A percentile compares a stretch with the other conserved stretches of the same genome.
Evolutionary conservation across 208 protist genomes (phyloP).

Genomic region (Tritrichomonas foetus): DNA sequence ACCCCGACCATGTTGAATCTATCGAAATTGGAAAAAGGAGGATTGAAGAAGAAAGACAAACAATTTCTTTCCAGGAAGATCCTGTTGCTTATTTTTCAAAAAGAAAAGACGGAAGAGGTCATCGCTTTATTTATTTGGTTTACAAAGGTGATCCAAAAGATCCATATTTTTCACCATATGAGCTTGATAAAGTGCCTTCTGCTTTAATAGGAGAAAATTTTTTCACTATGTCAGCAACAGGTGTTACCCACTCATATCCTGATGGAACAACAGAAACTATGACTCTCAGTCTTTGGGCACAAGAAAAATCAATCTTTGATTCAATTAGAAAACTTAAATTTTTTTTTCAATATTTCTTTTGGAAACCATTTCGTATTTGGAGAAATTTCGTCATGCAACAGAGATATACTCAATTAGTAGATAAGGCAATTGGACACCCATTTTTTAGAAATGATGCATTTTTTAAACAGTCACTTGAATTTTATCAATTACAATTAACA

Average conservation of each 20-base stretch:
- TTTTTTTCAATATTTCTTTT: not conserved
- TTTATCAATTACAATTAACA: not conserved
- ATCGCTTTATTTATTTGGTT: conserved; percentile 30
- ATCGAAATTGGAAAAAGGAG: not conserved
- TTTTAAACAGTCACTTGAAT: not conserved
- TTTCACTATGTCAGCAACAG: conserved; percentile 10
- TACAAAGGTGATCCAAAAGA: not conserved
- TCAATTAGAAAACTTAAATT: not conserved
- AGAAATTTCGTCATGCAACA: not conserved
- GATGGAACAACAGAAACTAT: not conserved
- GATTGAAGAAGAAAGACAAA: not conserved
- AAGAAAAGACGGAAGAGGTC: not conserved
- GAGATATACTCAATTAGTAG: not conserved
- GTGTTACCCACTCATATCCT: not conserved
- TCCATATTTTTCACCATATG: conserved; percentile 37
- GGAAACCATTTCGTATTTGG: conserved; percentile 2
- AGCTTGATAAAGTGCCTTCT: not conserved
- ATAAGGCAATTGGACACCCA: not conserved
- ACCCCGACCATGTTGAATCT: not conserved
- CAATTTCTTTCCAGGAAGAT: not conserved
- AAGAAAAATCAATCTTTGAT: not conserved
- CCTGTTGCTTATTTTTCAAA: conserved; percentile 21
- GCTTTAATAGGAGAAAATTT: not conserved
- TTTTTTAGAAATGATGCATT: not conserved
- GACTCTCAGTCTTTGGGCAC: not conserved